Evolutionary conservation across 192 early-diverging fungal species (phyloP).

Genomic region (Lobosporangium transversale): DNA sequence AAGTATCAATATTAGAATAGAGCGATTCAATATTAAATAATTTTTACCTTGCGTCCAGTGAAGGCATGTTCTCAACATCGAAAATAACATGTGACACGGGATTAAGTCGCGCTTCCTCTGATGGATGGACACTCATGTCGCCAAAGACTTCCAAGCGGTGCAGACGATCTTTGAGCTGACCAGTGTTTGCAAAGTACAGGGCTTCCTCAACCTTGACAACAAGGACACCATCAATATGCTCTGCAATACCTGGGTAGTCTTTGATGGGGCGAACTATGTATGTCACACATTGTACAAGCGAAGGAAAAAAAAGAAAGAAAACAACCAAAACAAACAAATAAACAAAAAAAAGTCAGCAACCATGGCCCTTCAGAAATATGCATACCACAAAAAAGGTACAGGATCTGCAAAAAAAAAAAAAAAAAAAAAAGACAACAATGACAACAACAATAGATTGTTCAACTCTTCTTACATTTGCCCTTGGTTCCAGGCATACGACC

Average conservation of each 20-base stretch:
- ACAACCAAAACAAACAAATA: slow-evolving; percentile 22
- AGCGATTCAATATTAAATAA: too few relatives aligned
- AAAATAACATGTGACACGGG: slow-evolving; percentile 86
- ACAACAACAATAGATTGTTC: neutral
- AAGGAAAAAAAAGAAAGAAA: slow-evolving; percentile 31
- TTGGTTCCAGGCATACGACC: slow-evolving; percentile 54
- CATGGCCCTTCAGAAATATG: too few relatives aligned
- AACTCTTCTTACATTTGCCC: slow-evolving; percentile 34
- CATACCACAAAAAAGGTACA: too few relatives aligned
- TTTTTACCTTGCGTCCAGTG: slow-evolving; percentile 77
- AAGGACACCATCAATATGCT: slow-evolving; percentile 85
- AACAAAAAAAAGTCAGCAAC: too few relatives aligned
- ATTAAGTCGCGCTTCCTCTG: slow-evolving; percentile 84
- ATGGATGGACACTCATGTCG: slow-evolving; percentile 94
- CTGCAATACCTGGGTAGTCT: slow-evolving; percentile 68
- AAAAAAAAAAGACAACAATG: slow-evolving; percentile 33
- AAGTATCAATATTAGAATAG: neutral
- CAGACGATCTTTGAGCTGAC: slow-evolving; percentile 94
- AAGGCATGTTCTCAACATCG: slow-evolving; percentile 89
- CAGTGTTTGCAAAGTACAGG: slow-evolving; percentile 97
- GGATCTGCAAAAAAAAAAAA: slow-evolving; percentile 24
- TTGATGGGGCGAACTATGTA: slow-evolving; percentile 78
- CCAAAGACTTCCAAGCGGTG: slow-evolving; percentile 94
- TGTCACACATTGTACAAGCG: slow-evolving; percentile 40
- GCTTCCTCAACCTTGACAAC: slow-evolving; percentile 94